These are phyloP conservation scores for Candida boidinii DNA, from an alignment of 805 yeast genomes.

Conservation along the genomic window DNA sequence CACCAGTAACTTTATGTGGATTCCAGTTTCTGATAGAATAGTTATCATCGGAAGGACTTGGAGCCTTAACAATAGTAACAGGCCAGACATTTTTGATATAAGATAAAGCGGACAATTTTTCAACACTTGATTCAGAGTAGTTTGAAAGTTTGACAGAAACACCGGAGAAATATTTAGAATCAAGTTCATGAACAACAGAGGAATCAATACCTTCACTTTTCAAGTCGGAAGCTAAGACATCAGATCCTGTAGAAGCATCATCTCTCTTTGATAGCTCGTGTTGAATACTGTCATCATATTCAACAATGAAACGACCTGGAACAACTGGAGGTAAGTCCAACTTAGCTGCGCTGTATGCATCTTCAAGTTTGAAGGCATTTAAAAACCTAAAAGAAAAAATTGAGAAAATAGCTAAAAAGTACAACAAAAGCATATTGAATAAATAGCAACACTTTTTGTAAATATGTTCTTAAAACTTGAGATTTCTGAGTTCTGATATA, in stretches of 20 bases:
- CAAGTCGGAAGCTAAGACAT: background rate
- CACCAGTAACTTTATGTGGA: slow-evolving; percentile 13
- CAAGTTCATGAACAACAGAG: slow-evolving; percentile 1
- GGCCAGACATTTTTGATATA: slow-evolving; percentile 7
- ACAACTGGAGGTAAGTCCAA: background rate
- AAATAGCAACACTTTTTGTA: no score
- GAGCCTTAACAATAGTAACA: slow-evolving; percentile 1
- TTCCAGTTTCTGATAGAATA: slow-evolving; percentile 7
- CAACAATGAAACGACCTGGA: slow-evolving; percentile 5
- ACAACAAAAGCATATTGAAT: no score
- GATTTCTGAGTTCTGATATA: no score
- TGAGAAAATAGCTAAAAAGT: no score
- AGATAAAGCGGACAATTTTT: background rate
- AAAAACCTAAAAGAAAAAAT: no score
- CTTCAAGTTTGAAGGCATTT: no score
- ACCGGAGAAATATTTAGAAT: slow-evolving; percentile 5
- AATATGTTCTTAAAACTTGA: no score
- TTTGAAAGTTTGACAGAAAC: slow-evolving; percentile 2
- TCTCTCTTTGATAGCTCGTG: background rate
- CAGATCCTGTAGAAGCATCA: slow-evolving; percentile 1
- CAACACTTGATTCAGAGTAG: slow-evolving; percentile 1
- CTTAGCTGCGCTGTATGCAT: no score
- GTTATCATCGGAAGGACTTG: background rate
- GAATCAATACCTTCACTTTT: slow-evolving; percentile 1
- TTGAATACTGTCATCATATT: slow-evolving; percentile 1